A percentile compares a stretch with the other conserved stretches of the same genome.
Conservation (phyloP, 179 eudicot genomes). For the Vitellaria paradoxa region DNA sequence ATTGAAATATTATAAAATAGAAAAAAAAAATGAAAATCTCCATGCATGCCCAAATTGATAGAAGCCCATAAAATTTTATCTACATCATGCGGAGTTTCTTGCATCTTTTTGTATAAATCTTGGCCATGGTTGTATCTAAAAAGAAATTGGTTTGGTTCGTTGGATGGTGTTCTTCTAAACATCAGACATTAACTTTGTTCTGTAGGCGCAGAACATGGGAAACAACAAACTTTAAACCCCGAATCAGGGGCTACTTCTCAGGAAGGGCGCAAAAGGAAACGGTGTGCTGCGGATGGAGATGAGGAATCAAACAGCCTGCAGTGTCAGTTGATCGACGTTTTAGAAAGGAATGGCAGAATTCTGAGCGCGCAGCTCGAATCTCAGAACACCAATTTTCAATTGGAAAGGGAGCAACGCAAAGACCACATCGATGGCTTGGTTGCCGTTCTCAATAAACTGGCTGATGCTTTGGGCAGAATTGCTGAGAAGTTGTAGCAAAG, state of each 20-base stretch:
- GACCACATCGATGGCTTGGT: conserved; percentile 56
- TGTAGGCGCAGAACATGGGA: conserved; percentile 39
- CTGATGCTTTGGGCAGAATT: conserved; percentile 76
- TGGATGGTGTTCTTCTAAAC: not conserved
- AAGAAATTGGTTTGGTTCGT: not conserved
- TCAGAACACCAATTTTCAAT: conserved; percentile 53
- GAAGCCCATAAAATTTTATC: not conserved
- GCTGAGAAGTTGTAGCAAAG: conserved; percentile 73
- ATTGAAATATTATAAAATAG: not conserved
- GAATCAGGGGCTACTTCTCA: conserved; percentile 42
- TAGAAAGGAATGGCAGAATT: conserved; percentile 69
- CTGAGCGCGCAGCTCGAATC: conserved; percentile 62
- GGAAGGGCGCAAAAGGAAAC: conserved; percentile 54
- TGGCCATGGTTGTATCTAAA: too few species aligned
- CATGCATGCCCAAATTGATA: not conserved
- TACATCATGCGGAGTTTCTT: not conserved
- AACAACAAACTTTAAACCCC: conserved; percentile 27
- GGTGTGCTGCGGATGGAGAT: conserved; percentile 33
- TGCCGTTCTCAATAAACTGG: conserved; percentile 68
- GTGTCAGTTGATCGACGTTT: conserved; percentile 39
- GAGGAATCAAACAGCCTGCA: conserved; percentile 30
- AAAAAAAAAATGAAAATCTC: not conserved
- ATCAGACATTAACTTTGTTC: not conserved
- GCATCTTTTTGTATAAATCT: not conserved
- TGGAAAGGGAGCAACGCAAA: conserved; percentile 72